These are phyloP conservation scores for Rubus idaeus DNA, from an alignment of 306 rosid genomes.

Conservation along the genomic window DNA sequence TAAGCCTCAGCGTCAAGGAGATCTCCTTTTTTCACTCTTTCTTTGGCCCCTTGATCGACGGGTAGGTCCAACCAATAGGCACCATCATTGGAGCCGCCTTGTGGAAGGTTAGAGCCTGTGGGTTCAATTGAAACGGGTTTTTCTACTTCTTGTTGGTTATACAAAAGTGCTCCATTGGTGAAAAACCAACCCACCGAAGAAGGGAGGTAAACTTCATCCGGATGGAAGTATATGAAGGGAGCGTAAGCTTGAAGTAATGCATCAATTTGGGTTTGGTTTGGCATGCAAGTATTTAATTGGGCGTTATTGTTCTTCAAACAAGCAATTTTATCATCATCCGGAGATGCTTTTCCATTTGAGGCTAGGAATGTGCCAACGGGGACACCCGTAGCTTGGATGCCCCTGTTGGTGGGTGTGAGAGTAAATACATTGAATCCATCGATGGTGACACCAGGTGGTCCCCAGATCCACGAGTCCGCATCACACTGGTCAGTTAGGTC, in stretches of 20 bases:
- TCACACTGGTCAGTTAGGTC: slow-evolving; percentile 66
- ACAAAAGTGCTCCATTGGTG: slow-evolving; percentile 58
- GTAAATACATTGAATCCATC: slow-evolving; percentile 45
- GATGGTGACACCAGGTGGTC: slow-evolving; percentile 22
- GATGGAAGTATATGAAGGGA: slow-evolving; percentile 63
- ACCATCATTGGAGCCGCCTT: slow-evolving; percentile 52
- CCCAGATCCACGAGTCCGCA: slow-evolving; percentile 60
- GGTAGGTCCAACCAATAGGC: slow-evolving; percentile 72
- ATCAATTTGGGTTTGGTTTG: slow-evolving; percentile 45
- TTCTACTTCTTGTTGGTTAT: slow-evolving; percentile 40
- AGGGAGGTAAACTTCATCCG: slow-evolving; percentile 55
- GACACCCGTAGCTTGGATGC: slow-evolving; percentile 48
- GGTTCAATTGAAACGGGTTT: slow-evolving; percentile 45
- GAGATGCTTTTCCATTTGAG: slow-evolving; percentile 23
- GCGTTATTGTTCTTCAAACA: slow-evolving; percentile 61
- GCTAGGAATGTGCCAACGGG: slow-evolving; percentile 58
- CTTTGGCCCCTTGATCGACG: slow-evolving; percentile 31
- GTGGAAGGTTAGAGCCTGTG: slow-evolving; percentile 63
- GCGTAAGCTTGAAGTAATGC: slow-evolving; percentile 51
- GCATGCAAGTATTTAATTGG: slow-evolving; percentile 40
- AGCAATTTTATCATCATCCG: slow-evolving; percentile 24
- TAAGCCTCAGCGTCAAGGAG: slow-evolving; percentile 41
- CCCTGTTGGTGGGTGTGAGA: slow-evolving; percentile 54
- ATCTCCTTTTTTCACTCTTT: slow-evolving; percentile 54
- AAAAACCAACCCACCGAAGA: slow-evolving; percentile 67